Percentiles rank a stretch among this genome's conserved stretches.
Evolutionary conservation across 495 filamentous ascomycete genomes (phyloP).

Genomic region (Glutinoglossum americanum): DNA sequence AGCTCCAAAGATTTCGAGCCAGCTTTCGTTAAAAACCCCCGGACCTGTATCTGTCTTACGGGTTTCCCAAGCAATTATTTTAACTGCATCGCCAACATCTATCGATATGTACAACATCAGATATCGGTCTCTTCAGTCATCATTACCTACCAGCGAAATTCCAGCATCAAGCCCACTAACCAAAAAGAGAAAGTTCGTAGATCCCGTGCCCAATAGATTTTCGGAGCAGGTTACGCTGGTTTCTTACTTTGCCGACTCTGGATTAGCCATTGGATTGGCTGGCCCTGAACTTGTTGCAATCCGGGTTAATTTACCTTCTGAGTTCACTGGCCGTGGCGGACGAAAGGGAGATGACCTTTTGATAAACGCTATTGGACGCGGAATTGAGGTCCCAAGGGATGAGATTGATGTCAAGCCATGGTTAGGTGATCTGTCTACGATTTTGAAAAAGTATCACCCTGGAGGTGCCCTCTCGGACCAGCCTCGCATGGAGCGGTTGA

Average conservation of each 20-base stretch:
- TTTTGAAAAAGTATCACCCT: not conserved
- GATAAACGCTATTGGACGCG: constrained; percentile 4
- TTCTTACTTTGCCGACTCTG: not conserved
- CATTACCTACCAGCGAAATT: constrained; percentile 3
- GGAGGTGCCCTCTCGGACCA: not conserved
- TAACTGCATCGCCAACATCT: constrained; percentile 9
- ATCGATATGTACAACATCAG: constrained; percentile 17
- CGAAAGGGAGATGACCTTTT: not conserved
- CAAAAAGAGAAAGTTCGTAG: not conserved
- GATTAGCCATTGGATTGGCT: not conserved
- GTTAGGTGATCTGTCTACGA: not conserved
- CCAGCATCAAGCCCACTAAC: not conserved
- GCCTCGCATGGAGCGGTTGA: not conserved
- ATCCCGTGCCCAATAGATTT: not conserved
- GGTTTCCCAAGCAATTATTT: constrained; percentile 11
- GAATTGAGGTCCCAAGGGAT: not conserved
- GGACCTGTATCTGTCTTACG: constrained; percentile 22
- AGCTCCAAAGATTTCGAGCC: constrained; percentile 18
- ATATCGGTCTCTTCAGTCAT: constrained; percentile 15
- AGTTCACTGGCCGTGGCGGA: not conserved
- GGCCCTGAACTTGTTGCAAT: not conserved
- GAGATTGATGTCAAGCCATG: constrained; percentile 5
- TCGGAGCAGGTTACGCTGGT: not conserved
- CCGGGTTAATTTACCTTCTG: not conserved
- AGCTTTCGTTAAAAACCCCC: constrained; percentile 1